Evolutionary conservation across 2,329 filamentous ascomycete species (phyloP).

Genomic region (Ceratocystis variospora): DNA sequence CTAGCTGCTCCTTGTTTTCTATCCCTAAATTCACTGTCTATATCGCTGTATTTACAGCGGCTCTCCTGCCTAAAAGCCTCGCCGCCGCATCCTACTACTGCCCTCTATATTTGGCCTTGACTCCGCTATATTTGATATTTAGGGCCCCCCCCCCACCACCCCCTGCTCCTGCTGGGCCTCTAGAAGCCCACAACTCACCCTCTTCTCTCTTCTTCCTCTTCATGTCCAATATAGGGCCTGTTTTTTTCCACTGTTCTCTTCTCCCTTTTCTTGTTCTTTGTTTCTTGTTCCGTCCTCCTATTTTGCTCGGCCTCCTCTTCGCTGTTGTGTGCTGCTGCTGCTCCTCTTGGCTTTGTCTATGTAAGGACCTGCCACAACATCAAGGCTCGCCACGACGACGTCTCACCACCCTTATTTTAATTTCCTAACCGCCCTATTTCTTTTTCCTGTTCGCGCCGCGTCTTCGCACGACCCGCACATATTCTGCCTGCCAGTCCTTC

Average conservation of each 20-base stretch:
- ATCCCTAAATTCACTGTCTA: not conserved
- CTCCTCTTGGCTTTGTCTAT: not conserved
- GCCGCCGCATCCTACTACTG: not conserved
- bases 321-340: not conserved
- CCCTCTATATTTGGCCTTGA: not conserved
- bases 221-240: constrained; percentile 2
- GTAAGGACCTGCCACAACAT: not conserved
- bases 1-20: not conserved
- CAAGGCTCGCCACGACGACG: not conserved
- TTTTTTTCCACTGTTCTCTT: not conserved
- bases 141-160: not conserved
- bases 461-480: not conserved
- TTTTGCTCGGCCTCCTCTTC: not conserved
- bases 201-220: not conserved
- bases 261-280: not conserved
- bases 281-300: not conserved
- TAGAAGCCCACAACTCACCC: not conserved
- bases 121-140: not conserved
- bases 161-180: not conserved
- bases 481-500: not conserved
- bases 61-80: not conserved
- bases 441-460: not conserved
- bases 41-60: constrained; percentile 1
- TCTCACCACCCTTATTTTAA: not conserved
- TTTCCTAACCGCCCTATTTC: not conserved